Base-by-base conservation (phyloP, 2,329 filamentous ascomycete species). In the Exophiala lecanii-corni region DNA sequence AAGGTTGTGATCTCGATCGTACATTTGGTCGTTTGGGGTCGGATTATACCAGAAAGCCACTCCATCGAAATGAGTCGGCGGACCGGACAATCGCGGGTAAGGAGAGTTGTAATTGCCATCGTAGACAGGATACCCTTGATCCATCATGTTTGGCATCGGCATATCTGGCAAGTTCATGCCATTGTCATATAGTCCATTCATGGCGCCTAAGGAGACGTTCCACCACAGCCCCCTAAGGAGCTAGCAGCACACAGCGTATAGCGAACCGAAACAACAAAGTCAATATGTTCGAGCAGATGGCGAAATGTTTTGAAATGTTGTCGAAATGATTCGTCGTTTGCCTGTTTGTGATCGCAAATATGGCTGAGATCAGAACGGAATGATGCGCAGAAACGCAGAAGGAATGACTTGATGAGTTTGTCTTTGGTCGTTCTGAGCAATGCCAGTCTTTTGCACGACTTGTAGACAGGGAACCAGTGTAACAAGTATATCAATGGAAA, bases 31-130 rank as follows among this genome's bases (percentile, higher is more conserved):
- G 28, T 55, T 47, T 20, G 52, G 51, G 15, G 55, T 48, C 50
- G 59, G 51, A 57, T 64, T 63, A 51, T 69, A 63, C 68, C 68
- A 71, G 41, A 67, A 64, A 9, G 66, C 65, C 23, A 69, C 61
- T 35, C 63, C 63, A 39, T 70, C 64, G 6, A 67, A 62, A 50
- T 68, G 67, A 31, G 50, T 50, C n/a, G 44, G 36, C 18, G 55
- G 52, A 20, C 50, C 54, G 13, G 49, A 38, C 10, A 55, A 16
- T 38, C 50, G 39, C 41, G 47, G 43, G 43, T 53, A 51, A 15
- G 41, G 43, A 28, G 39, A 18, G 26, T 63, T 57, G 19, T 59
- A 59, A 9, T 58, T 57, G 7, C 41, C 45, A 49, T 52, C 40
- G 43, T 54, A 56, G 23, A 52, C 38, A 17, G 50, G 30, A 39